Evolutionary conservation across 108 stramenopile species (phyloP), one percentile per base, ranked within the genome.

Genomic region (Cyclostephanos invisitatus): DNA sequence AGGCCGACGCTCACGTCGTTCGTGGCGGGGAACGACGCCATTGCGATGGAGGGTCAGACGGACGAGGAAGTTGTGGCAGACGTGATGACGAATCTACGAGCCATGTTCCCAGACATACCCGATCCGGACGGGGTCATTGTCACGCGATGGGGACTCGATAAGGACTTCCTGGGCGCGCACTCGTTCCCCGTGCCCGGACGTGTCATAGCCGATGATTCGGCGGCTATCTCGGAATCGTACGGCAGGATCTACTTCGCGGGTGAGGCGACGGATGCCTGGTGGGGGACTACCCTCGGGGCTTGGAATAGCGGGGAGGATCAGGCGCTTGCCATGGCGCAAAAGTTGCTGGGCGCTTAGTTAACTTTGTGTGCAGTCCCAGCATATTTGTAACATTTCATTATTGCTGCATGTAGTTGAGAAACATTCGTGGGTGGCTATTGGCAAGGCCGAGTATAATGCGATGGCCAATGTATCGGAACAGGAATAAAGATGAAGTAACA

Each of bases 71-170:
- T 83, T 11, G 17, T 75, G 59, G 67, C 46, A 42, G 40, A 55
- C 15, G 78, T 68, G 28, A 61, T 86, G 70, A 29, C 22, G 29
- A 69, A 68, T 59, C 75, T 86, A 3, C 24, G 51, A 2, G 38
- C 27, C 14, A 77, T 86, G 70, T 75, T 77, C 65, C 56, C 73
- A 17, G 28, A 67, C 18, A 68, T 86, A 40, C 70, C 75, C 15
- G 37, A 48, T 7, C 85, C 85, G 14, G 66, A 61, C 28, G 64
- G 77, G 17, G 17, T 54, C 46, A 36, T 76, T 28, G 68, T 86
- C 11, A 73, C 80, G 12, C 58, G 80, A 42, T 86, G 85, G 85
- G 40, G 64, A 24, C 17, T 38, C 10, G 85, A 83, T 27, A 54
- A 73, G 50, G 73, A 49, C 25, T 54, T 64, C 10, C 18, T 61